Percentiles rank a stretch among this genome's conserved stretches.
phyloP scores from a whole-genome alignment of 306 rosid species.

The Pueraria montana region DNA sequence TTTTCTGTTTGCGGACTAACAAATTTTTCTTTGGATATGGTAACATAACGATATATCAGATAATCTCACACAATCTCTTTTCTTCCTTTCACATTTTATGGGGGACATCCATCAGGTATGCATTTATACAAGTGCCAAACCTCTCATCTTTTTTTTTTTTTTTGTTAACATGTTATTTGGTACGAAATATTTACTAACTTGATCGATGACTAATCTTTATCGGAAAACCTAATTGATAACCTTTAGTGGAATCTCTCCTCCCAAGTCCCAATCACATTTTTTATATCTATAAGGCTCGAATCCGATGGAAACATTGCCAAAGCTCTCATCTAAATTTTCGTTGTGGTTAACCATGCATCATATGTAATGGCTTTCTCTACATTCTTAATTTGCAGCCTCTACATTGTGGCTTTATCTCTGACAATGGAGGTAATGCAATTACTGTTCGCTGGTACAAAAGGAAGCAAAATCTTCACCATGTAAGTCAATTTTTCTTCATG shows the following conservation, averaged over 20 bases:
- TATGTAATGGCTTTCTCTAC: not conserved
- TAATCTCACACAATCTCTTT: conserved; percentile 85
- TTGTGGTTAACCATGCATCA: not conserved
- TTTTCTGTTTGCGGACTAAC: not conserved
- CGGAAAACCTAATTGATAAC: too few relatives aligned
- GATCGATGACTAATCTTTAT: too few relatives aligned
- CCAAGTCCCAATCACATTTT: too few relatives aligned
- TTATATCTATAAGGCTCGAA: too few relatives aligned
- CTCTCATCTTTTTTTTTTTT: too few relatives aligned
- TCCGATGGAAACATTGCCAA: too few relatives aligned
- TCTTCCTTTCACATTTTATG: conserved; percentile 80
- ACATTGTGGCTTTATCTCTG: conserved; percentile 83
- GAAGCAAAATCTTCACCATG: conserved; percentile 90
- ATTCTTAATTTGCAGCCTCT: conserved; percentile 72
- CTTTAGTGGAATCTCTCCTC: too few relatives aligned
- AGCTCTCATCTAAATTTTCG: too few relatives aligned
- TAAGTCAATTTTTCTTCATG: conserved; percentile 40
- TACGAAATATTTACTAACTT: too few relatives aligned
- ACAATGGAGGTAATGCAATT: conserved; percentile 77
- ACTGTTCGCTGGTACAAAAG: conserved; percentile 77
- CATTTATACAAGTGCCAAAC: too few relatives aligned
- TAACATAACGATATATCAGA: conserved; percentile 50
- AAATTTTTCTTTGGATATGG: not conserved
- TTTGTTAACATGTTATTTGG: too few relatives aligned
- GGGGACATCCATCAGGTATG: conserved; percentile 88